Base-by-base conservation (phyloP, 257 asterid species). In the Fraxinus pennsylvanica region DNA sequence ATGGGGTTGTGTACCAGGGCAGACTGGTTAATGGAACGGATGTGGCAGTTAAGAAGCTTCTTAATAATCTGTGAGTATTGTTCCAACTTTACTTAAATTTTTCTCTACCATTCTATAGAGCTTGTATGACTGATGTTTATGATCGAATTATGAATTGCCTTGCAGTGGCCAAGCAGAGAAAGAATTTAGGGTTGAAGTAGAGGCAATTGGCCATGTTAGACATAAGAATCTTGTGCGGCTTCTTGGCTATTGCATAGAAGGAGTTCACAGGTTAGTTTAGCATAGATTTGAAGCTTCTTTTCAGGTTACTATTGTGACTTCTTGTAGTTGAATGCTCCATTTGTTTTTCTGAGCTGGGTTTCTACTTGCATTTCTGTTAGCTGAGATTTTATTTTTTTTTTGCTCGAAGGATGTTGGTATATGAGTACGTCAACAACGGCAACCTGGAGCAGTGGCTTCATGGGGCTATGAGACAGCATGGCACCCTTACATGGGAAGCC, bases 391-490 rank as follows among this genome's bases (percentile, higher is more conserved):
- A 75, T 52, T 19, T 71, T 54, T 74, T 38, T 79, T 73, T 77
- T 12, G 54, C 69, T 66, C 79, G 29, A 82, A 95, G 99, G 86
- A 91, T 95, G 98, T 76, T 95, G 90, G 99, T 93, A 25, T 95
- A 95, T 30, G 99, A 95, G 84, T 95, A 91, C 75, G 97, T 95
- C 65, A 93, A 90, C 87, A 95, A 93, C 14, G 98, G 98, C 74
- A 95, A 95, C 84, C 88, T 95, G 73, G 99, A 95, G 80, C 98
- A 95, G 72, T 95, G 99, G 99, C 97, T 95, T 84, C 99, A 93
- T 78, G 99, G 98, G 79, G 92, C 96, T 50, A 91, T 93, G 97
- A 85, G 92, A 82, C 96, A 91, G 73, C 85, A 89, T 17, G 97
- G 98, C 15, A 86, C 86, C 61, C 87, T 95, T 73, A 90, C 97